phyloP scores from a whole-genome alignment of 495 filamentous ascomycete species.

The Penicillium bovifimosum region DNA sequence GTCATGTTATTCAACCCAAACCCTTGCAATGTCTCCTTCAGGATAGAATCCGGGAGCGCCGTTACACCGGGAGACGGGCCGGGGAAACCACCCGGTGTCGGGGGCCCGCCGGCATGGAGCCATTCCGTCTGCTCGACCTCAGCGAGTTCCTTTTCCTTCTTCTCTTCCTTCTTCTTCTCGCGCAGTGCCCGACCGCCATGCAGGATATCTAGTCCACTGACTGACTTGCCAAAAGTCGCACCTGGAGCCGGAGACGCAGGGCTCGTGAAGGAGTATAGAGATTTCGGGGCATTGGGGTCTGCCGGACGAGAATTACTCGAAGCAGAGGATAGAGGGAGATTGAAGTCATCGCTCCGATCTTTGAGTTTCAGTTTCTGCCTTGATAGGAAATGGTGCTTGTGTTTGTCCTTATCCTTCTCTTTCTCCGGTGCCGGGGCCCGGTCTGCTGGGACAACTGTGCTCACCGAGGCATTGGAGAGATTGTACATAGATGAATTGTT shows the following conservation, averaged over 20 bases:
- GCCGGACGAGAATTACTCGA: slow-evolving; percentile 82
- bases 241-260: slow-evolving; percentile 64
- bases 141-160: slow-evolving; percentile 64
- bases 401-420: slow-evolving; percentile 48
- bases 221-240: slow-evolving; percentile 68
- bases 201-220: slow-evolving; percentile 76
- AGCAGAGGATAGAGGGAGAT: slow-evolving; percentile 78
- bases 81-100: slow-evolving; percentile 26
- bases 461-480: slow-evolving; percentile 75
- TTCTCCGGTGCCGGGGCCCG: slow-evolving; percentile 29
- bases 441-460: slow-evolving; percentile 58
- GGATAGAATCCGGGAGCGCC: slow-evolving; percentile 26
- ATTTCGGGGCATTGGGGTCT: slow-evolving; percentile 77
- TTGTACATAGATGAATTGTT: slow-evolving; percentile 71
- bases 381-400: slow-evolving; percentile 79
- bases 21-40: slow-evolving; percentile 47
- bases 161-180: slow-evolving; percentile 86
- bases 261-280: slow-evolving; percentile 70
- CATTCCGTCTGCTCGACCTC: slow-evolving; percentile 43
- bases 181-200: slow-evolving; percentile 81
- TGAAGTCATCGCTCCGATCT: slow-evolving; percentile 60
- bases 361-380: slow-evolving; percentile 88
- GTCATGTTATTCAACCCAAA: slow-evolving; percentile 78
- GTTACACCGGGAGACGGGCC: slow-evolving; percentile 34
- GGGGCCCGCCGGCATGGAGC: slow-evolving; percentile 24